A percentile compares a stretch with the other conserved stretches of the same genome.
These are phyloP conservation scores for Sclerotinia nivalis DNA, from an alignment of 2,329 filamentous ascomycete species.

Conservation along the genomic window DNA sequence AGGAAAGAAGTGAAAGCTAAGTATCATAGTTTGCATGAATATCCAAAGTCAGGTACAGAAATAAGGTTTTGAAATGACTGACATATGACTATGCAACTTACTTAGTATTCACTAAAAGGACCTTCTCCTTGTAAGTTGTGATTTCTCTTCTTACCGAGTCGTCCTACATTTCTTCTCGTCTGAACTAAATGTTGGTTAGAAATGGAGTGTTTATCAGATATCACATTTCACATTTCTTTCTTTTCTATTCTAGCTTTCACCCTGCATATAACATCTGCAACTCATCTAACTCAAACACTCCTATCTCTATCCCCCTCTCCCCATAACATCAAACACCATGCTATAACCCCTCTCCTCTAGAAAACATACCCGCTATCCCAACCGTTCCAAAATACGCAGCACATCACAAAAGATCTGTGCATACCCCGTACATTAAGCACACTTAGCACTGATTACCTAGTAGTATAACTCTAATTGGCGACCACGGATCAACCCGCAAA, in stretches of 20 bases:
- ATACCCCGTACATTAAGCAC: neutral
- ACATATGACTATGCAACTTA: neutral
- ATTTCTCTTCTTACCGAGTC: neutral
- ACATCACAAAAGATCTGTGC: neutral
- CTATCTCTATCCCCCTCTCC: neutral
- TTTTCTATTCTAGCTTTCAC: neutral
- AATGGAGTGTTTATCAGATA: too few relatives aligned
- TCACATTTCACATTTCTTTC: neutral
- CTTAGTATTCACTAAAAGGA: neutral
- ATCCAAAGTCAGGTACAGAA: neutral
- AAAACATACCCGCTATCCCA: neutral
- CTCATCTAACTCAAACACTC: too few relatives aligned
- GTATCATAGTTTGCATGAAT: neutral
- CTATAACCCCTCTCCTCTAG: neutral
- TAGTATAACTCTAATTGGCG: constrained; percentile 10
- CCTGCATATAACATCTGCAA: neutral
- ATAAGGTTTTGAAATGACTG: neutral
- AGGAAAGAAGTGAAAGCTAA: neutral
- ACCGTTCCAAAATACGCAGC: neutral
- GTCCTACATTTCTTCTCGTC: neutral
- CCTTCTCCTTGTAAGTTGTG: too few relatives aligned
- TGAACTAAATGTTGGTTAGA: neutral
- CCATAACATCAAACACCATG: neutral
- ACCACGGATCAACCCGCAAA: constrained; percentile 7
- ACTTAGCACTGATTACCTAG: neutral